phyloP scores from a whole-genome alignment of 768 basidiomycete genomes.

The Suillus hirtellus region DNA sequence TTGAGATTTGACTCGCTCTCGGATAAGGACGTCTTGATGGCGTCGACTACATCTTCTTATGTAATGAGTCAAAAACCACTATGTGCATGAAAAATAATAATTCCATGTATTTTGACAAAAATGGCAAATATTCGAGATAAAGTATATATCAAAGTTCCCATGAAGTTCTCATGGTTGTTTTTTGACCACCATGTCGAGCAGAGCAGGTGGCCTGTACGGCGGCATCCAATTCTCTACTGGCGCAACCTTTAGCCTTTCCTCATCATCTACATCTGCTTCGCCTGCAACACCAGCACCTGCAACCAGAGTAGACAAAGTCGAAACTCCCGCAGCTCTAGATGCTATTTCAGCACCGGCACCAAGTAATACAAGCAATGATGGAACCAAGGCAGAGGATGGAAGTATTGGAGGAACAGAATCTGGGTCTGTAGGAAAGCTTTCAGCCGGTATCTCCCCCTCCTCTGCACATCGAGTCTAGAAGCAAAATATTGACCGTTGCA shows the following conservation, averaged over 20 bases:
- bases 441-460: slow-evolving; percentile 57
- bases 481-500: slow-evolving; percentile 38
- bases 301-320: slow-evolving; percentile 20
- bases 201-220: slow-evolving; percentile 83
- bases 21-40: too few species aligned
- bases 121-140: background rate
- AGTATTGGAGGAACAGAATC: slow-evolving; percentile 20
- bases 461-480: slow-evolving; percentile 38
- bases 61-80: background rate
- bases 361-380: slow-evolving; percentile 27
- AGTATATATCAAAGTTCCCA: background rate
- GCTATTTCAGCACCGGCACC: slow-evolving; percentile 22
- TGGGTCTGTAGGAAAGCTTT: slow-evolving; percentile 43
- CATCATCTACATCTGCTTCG: slow-evolving; percentile 40
- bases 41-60: too few species aligned
- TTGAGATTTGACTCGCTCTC: too few species aligned
- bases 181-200: slow-evolving; percentile 60
- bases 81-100: slow-evolving; percentile 1
- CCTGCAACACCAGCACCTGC: slow-evolving; percentile 23
- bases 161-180: slow-evolving; percentile 5
- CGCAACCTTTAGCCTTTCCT: slow-evolving; percentile 49
- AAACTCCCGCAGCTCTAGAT: slow-evolving; percentile 21
- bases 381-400: slow-evolving; percentile 28
- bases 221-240: slow-evolving; percentile 83
- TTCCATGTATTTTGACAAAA: background rate